Evolutionary conservation across 306 rosid genomes (phyloP), one percentile per base, ranked within the genome.

Genomic region (Trifolium fragiferum): DNA sequence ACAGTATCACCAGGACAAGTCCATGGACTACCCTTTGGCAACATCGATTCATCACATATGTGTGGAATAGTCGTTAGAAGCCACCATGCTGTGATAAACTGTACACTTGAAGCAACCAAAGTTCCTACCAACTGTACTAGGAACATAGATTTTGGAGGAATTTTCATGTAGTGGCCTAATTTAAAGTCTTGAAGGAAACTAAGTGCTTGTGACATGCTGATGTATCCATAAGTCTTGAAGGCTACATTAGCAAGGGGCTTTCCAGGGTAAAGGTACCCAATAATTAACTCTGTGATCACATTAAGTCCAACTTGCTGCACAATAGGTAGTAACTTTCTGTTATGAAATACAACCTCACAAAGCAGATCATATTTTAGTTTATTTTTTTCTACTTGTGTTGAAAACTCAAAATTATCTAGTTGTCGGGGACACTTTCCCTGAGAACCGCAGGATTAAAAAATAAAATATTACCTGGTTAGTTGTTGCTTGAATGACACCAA

Each of bases 91-190:
- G 96, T 88, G 78, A 68, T 14, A 15, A 90, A 88, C 80, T 78
- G 82, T 13, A 76, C 86, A 5, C 7, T 6, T 6, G 92, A 82
- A 62, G 90, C 83, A 30, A 88, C 84, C 16, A 89, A 0, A 0
- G 97, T 92, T 67, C 93, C 90, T 32, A 62, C 86, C 44, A 92
- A 70, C 90, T 90, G 95, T 4, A 57, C 87, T 2, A 85, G 5
- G 84, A 87, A 93, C 96, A 93, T 89, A 35, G 93, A 76, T 55
- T 76, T 87, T 15, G 95, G 97, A 66, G 98, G 93, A 70, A 90
- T 86, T 77, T 93, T 93, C 97, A 89, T 93, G 64, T 93, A 93
- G 76, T 90, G 97, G 59, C 97, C 97, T 32, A 93, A 65, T 75
- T 89, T 90, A 86, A 93, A 87, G 81, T 90, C 98, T 3, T 11